Evolutionary conservation across 1,284 basidiomycete genomes (phyloP), one percentile per base, ranked within the genome.

Genomic region (Rhodotorula sp.): DNA sequence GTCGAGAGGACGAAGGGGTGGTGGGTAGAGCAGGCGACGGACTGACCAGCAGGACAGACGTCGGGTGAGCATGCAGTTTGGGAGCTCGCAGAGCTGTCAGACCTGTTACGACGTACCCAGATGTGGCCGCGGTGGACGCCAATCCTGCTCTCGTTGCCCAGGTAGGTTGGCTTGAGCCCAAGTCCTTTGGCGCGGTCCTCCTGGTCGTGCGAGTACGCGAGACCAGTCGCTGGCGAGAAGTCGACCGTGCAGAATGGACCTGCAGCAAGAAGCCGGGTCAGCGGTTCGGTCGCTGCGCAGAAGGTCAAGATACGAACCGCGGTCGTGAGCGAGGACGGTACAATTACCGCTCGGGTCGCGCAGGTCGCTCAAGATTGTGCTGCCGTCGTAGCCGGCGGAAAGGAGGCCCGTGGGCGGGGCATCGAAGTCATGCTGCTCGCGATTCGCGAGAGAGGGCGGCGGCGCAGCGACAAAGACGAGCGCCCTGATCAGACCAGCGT

Each of bases 1-100:
- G 89, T 90, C 10, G 90, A 86, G 0, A 90, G 91, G 16, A 95
- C 81, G 79, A 93, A 91, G 10, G 92, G 88, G 78, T 97, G 94
- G 78, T 90, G 91, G 65, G 94, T 91, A 0, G 92, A 95, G 1
- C 88, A 85, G 62, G 85, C 83, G 21, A 95, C 80, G 70, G 85
- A 87, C 92, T 95, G 77, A 13, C 25, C 16, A 41, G 19, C 3
- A 4, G 17, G 48, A 50, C 53, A 60, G 54, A 17, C 68, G 64
- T 46, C 34, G 23, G 49, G 25, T 41, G 17, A 19, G 41, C 19
- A 17, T 13, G 17, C 27, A 27, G 16, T 58, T n/a, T 17, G 4
- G 0, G 4, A 9, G 41, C 41, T 7, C 23, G 4, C 14, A 52
- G 14, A 3, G 21, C 4, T 27, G 17, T 2, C 8, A 8, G 17